Base-by-base conservation (phyloP, 2,329 filamentous ascomycete genomes). In the Venturia oleaginea region DNA sequence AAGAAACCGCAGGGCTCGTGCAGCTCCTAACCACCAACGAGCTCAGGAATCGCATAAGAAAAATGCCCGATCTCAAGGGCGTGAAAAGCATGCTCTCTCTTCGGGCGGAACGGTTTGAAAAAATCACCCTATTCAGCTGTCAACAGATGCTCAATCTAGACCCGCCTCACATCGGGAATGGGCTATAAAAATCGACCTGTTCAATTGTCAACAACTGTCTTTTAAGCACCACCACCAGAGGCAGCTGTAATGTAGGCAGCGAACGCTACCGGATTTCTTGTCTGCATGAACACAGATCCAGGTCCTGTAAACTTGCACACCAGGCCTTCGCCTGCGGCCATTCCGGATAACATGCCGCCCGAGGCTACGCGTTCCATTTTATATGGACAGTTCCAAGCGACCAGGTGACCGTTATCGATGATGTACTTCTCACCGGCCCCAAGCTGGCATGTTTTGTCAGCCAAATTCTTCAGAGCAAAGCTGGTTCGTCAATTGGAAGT, bases 301-400 rank as follows among this genome's bases (percentile, higher is more conserved):
- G 94, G 94, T 0, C 90, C 79, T 0, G 88, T 91, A 69, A 97
- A 97, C 73, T 92, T 96, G 80, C 94, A 99, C 4, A 96, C 92
- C 42, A 97, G 79, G 0, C 94, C 94, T 76, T 99, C 94, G 0
- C 84, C 89, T 0, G 91, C 87, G 34, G 87, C 86, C 27, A 96
- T 76, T 11, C 88, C 87, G n/a, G 90, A 93, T n/a, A 99, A 88
- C 67, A 99, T 86, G 43, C 94, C 94, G 2, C 94, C 94, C 3
- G 90, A 94, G 0, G 93, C 87, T 4, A 95, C 89, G 19, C 94
- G 87, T 77, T 97, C 92, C 67, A 99, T 86, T 4, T 90, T 83
- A 71, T 97, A 99, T 72, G 96, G 91, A 72, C 90, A 92, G 74
- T 97, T 97, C 94, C 94, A 99, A 0, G 94, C 93, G 0, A 97